Percentiles rank a stretch among this genome's conserved stretches.
These are phyloP conservation scores for Pisolithus microcarpus DNA, from an alignment of 768 basidiomycete species.

Conservation along the genomic window DNA sequence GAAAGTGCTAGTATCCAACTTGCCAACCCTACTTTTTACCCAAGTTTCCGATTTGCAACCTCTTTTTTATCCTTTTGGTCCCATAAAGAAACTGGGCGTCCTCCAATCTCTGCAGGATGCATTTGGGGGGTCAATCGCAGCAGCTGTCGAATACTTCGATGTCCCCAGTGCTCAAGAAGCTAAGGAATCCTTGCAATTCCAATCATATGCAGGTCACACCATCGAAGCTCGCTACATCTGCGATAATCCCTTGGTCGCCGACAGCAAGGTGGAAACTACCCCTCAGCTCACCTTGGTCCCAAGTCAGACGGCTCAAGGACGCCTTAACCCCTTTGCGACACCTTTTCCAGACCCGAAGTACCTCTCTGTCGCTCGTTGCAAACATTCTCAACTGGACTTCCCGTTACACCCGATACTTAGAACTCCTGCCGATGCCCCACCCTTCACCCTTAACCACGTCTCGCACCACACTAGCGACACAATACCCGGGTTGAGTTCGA, in stretches of 20 bases:
- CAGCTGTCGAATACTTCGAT: slow-evolving; percentile 57
- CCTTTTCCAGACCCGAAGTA: slow-evolving; percentile 21
- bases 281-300: neutral
- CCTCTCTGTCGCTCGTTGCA: slow-evolving; percentile 1
- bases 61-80: slow-evolving; percentile 67
- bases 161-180: slow-evolving; percentile 56
- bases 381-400: slow-evolving; percentile 1
- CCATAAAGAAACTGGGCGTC: slow-evolving; percentile 54
- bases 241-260: slow-evolving; percentile 8
- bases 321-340: slow-evolving; percentile 28
- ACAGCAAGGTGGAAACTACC: slow-evolving; percentile 4
- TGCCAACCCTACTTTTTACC: slow-evolving; percentile 62
- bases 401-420: slow-evolving; percentile 3
- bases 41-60: slow-evolving; percentile 62
- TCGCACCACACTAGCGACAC: slow-evolving; percentile 12
- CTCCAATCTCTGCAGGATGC: slow-evolving; percentile 31
- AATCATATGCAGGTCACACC: slow-evolving; percentile 48
- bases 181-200: slow-evolving; percentile 51
- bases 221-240: slow-evolving; percentile 33
- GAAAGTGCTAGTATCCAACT: slow-evolving; percentile 54
- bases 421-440: slow-evolving; percentile 21
- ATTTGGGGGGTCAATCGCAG: slow-evolving; percentile 40
- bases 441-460: slow-evolving; percentile 12
- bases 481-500: slow-evolving; percentile 28
- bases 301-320: slow-evolving; percentile 12